A percentile compares a stretch with the other conserved stretches of the same genome.
These are phyloP conservation scores for Sporisorium graminicola DNA, from an alignment of 1,284 basidiomycete genomes.

Conservation along the genomic window DNA sequence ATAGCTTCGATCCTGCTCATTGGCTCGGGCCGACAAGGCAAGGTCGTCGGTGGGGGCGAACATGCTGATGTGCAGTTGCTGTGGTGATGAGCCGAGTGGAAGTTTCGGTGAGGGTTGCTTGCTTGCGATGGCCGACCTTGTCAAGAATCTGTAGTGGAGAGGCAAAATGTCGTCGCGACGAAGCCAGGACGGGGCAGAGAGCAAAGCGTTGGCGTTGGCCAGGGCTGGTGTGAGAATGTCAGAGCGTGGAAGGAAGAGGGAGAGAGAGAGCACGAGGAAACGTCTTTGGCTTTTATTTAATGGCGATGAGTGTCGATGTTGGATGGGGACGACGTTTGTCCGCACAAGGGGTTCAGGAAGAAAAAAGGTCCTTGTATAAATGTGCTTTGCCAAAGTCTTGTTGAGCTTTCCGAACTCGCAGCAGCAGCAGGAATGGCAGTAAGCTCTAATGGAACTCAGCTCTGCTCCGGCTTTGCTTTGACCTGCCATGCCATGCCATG, in stretches of 20 bases:
- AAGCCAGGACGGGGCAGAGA: not conserved
- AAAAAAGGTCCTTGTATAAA: constrained; percentile 4
- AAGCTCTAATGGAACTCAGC: not conserved
- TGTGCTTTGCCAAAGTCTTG: not conserved
- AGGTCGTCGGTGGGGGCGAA: constrained; percentile 30
- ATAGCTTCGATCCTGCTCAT: not conserved
- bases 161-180: not conserved
- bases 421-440: not conserved
- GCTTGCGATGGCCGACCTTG: too few species aligned
- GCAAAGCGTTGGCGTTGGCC: not conserved
- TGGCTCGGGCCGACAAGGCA: constrained; percentile 1
- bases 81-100: too few species aligned
- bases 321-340: not conserved
- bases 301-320: constrained; percentile 13
- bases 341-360: not conserved
- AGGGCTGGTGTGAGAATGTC: not conserved
- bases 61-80: constrained; percentile 1
- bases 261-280: not conserved
- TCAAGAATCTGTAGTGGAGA: not conserved
- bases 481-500: not conserved
- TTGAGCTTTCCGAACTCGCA: not conserved
- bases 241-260: not conserved
- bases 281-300: not conserved
- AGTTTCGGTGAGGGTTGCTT: too few species aligned
- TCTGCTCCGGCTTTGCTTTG: not conserved